phyloP scores from a whole-genome alignment of 2,329 filamentous ascomycete genomes.

The Xylaria digitata region DNA sequence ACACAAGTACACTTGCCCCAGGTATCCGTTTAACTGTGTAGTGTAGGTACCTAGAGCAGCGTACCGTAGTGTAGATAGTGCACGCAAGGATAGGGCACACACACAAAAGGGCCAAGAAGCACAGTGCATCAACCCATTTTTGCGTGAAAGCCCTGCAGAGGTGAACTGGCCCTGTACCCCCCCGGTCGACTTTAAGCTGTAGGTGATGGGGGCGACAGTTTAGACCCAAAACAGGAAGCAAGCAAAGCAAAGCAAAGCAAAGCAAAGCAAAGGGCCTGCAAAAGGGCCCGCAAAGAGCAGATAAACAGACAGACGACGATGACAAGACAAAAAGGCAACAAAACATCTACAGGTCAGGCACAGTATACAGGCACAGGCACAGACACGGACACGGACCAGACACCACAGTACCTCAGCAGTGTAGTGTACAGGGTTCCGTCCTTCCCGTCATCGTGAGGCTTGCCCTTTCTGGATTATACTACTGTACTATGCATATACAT shows the following conservation, averaged over 20 bases:
- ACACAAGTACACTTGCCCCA: too few relatives aligned
- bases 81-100: too few relatives aligned
- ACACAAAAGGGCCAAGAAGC: constrained; percentile 9
- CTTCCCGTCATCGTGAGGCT: constrained; percentile 12
- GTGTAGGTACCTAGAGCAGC: too few relatives aligned
- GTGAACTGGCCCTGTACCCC: not conserved
- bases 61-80: too few relatives aligned
- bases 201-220: constrained; percentile 22
- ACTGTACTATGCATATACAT: not conserved
- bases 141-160: constrained; percentile 9
- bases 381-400: too few relatives aligned
- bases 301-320: too few relatives aligned
- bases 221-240: constrained; percentile 19
- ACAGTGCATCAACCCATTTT: constrained; percentile 28
- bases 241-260: not conserved
- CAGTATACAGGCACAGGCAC: constrained; percentile 3
- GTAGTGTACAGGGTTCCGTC: constrained; percentile 7
- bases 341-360: constrained; percentile 15
- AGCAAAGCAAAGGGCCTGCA: not conserved
- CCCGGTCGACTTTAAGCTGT: not conserved
- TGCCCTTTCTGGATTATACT: constrained; percentile 4
- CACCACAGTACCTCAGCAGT: too few relatives aligned
- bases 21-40: too few relatives aligned
- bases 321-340: not conserved
- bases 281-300: not conserved